A percentile compares a stretch with the other conserved stretches of the same genome.
Conservation (phyloP, 441 rosid genomes). For the Isatis lusitanica region DNA sequence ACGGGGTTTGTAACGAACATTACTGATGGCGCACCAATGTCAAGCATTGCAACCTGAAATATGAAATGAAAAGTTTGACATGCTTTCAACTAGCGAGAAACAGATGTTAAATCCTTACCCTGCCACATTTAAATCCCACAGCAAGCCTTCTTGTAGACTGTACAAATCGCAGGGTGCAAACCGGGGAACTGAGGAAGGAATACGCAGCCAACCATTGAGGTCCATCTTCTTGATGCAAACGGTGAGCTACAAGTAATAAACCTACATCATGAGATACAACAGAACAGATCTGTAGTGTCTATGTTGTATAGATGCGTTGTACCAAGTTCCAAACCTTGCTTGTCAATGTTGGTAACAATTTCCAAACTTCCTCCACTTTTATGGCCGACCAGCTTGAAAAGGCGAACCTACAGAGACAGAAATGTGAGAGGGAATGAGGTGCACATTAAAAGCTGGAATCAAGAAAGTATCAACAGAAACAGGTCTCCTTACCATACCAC, state of each 20-base stretch:
- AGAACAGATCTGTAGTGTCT: slow-evolving; percentile 3
- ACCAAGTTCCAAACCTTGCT: slow-evolving; percentile 53
- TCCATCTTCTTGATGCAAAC: slow-evolving; percentile 54
- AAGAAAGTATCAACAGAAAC: slow-evolving; percentile 28
- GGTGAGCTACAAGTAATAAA: slow-evolving; percentile 55
- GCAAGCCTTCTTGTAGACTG: slow-evolving; percentile 59
- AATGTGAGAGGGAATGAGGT: slow-evolving; percentile 34
- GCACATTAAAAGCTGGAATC: slow-evolving; percentile 7
- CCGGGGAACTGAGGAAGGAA: slow-evolving; percentile 56
- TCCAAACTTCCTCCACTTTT: slow-evolving; percentile 50
- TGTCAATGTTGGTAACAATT: slow-evolving; percentile 59
- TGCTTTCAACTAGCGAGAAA: slow-evolving; percentile 26
- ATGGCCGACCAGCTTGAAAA: slow-evolving; percentile 54
- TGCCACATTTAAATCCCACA: slow-evolving; percentile 79
- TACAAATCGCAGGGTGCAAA: slow-evolving; percentile 51
- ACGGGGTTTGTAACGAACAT: slow-evolving; percentile 56
- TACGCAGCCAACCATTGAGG: slow-evolving; percentile 65
- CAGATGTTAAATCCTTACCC: slow-evolving; percentile 46
- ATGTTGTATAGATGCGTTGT: slow-evolving; percentile 4
- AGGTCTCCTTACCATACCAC: slow-evolving; percentile 77
- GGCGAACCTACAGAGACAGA: slow-evolving; percentile 50
- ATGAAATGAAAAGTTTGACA: slow-evolving; percentile 34
- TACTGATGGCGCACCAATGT: slow-evolving; percentile 53
- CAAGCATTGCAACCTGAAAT: slow-evolving; percentile 83
- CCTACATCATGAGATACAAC: slow-evolving; percentile 18